A percentile compares a stretch with the other conserved stretches of the same genome.
Conservation (phyloP, 169 alveolate species). For the Miamiensis avidus region DNA sequence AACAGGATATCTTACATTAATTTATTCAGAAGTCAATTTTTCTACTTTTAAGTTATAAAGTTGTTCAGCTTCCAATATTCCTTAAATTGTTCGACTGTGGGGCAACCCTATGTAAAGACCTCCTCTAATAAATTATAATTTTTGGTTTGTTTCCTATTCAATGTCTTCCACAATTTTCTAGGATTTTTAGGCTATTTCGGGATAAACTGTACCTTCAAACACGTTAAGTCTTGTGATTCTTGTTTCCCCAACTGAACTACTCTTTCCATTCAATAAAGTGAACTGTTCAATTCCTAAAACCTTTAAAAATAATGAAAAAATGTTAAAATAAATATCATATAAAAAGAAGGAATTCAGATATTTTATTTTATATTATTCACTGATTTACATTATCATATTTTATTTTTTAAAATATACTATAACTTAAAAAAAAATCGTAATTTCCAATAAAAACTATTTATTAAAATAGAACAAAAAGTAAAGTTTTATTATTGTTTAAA, state of each 20-base stretch:
- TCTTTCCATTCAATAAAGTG: neutral
- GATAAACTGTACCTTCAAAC: conserved; percentile 11
- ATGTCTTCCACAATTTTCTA: neutral
- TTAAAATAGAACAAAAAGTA: too few species aligned
- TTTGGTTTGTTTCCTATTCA: neutral
- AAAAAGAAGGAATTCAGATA: neutral
- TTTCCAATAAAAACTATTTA: too few species aligned
- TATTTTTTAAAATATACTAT: too few species aligned
- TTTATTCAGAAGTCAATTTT: neutral
- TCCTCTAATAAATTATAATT: conserved; percentile 13
- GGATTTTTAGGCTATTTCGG: conserved; percentile 13
- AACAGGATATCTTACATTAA: neutral
- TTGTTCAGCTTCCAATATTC: neutral
- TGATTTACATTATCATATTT: too few species aligned
- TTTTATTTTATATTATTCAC: too few species aligned
- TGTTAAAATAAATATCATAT: neutral
- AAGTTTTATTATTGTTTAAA: too few species aligned
- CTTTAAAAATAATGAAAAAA: neutral
- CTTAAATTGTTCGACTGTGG: neutral
- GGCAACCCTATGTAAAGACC: conserved; percentile 2
- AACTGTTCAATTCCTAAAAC: conserved; percentile 5
- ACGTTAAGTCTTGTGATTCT: conserved; percentile 12
- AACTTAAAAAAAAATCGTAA: too few species aligned
- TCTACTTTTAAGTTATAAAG: neutral
- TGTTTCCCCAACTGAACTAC: conserved; percentile 16